phyloP scores from a whole-genome alignment of 108 stramenopile species.

The Cylindrotheca fusiformis region DNA sequence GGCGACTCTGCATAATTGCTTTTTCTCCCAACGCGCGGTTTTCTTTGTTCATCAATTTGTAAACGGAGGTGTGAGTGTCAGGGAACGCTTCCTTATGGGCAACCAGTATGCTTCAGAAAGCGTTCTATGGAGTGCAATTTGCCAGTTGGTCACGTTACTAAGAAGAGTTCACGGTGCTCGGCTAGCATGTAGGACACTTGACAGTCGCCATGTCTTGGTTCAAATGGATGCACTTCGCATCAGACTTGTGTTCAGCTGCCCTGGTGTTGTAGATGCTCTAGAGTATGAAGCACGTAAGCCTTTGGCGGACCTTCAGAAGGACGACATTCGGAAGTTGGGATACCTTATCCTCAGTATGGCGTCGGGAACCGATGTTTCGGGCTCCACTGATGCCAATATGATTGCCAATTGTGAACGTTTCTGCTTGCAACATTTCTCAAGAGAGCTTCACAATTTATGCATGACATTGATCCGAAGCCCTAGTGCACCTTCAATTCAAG shows the following conservation, averaged over 20 bases:
- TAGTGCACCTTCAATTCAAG: constrained; percentile 54
- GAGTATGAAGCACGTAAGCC: constrained; percentile 83
- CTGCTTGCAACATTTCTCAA: constrained; percentile 76
- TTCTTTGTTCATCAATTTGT: constrained; percentile 91
- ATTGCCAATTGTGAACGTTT: constrained; percentile 47
- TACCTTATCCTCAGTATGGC: constrained; percentile 77
- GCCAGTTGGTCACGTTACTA: constrained; percentile 79
- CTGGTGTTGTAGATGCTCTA: constrained; percentile 83
- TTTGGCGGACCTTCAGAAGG: constrained; percentile 74
- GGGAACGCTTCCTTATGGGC: constrained; percentile 61
- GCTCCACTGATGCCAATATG: constrained; percentile 27
- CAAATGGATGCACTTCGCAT: constrained; percentile 47
- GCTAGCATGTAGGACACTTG: constrained; percentile 75
- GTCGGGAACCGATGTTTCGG: constrained; percentile 67
- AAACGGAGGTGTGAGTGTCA: constrained; percentile 69
- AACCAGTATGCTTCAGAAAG: constrained; percentile 56
- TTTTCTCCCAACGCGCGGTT: constrained; percentile 81
- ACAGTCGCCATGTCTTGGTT: constrained; percentile 65
- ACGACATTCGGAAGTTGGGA: constrained; percentile 85
- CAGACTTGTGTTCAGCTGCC: constrained; percentile 61
- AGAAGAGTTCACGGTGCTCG: constrained; percentile 70
- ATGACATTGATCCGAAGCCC: constrained; percentile 59
- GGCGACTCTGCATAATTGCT: constrained; percentile 67
- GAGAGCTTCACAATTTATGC: constrained; percentile 63
- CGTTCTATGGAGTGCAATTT: constrained; percentile 82